phyloP scores from a whole-genome alignment of 1,284 basidiomycete genomes.

The Termitomyces sp. region DNA sequence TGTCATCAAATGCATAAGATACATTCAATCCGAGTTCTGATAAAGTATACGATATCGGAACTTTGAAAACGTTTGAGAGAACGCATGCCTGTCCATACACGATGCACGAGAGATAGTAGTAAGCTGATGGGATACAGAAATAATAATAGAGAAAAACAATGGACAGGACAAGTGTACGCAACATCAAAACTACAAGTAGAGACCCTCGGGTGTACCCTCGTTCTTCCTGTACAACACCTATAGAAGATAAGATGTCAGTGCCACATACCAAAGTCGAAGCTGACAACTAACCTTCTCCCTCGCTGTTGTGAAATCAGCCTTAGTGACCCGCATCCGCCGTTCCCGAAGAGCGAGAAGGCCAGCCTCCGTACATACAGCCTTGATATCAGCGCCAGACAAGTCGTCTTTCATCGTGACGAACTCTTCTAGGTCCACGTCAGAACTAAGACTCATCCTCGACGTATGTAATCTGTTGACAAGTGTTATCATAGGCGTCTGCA shows the following conservation, averaged over 20 bases:
- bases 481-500: neutral
- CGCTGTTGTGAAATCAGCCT: constrained; percentile 83
- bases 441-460: constrained; percentile 87
- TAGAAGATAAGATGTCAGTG: neutral
- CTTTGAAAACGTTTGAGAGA: too few species aligned
- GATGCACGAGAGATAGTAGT: too few species aligned
- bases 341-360: constrained; percentile 93
- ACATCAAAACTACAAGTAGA: constrained; percentile 54
- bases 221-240: constrained; percentile 89
- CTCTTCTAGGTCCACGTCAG: constrained; percentile 96
- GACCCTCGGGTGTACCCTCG: constrained; percentile 84
- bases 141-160: constrained; percentile 9
- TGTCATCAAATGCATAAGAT: too few species aligned
- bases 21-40: too few species aligned
- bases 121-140: neutral
- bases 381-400: constrained; percentile 96
- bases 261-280: neutral
- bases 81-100: neutral
- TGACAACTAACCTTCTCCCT: constrained; percentile 71
- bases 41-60: too few species aligned
- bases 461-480: constrained; percentile 72
- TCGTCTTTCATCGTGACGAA: constrained; percentile 97
- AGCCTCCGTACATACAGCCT: constrained; percentile 96
- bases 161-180: neutral
- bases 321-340: constrained; percentile 94